A percentile compares a stretch with the other conserved stretches of the same genome.
Conservation (phyloP, 73 alveolate species). For the Paramecium bursaria region DNA sequence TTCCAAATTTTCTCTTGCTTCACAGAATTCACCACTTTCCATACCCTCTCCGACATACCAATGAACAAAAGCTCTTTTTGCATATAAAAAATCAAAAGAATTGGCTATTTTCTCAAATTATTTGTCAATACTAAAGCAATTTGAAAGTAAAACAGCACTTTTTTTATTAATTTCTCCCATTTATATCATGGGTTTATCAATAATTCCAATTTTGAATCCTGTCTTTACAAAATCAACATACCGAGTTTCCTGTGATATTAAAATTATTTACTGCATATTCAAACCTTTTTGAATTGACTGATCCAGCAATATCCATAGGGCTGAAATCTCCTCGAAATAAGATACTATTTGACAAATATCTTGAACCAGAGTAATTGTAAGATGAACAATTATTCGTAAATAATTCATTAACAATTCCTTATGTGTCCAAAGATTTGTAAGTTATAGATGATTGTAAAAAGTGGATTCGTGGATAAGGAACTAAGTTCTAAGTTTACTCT, state of each 20-base stretch:
- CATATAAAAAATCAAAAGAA: slow-evolving; percentile 46
- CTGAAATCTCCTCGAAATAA: slow-evolving; percentile 82
- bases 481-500: slow-evolving; percentile 50
- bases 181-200: not conserved
- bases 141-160: not conserved
- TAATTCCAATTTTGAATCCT: not conserved
- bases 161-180: not conserved
- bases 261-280: slow-evolving; percentile 73
- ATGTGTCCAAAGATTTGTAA: not conserved
- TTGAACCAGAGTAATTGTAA: slow-evolving; percentile 68
- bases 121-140: not conserved
- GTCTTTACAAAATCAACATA: slow-evolving; percentile 71
- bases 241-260: no score
- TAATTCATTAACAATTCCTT: not conserved
- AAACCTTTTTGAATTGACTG: slow-evolving; percentile 73
- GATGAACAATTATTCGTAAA: slow-evolving; percentile 57
- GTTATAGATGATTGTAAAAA: not conserved
- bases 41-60: slow-evolving; percentile 67
- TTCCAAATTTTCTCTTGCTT: slow-evolving; percentile 28
- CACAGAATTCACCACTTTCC: slow-evolving; percentile 64
- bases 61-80: slow-evolving; percentile 64
- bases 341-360: slow-evolving; percentile 82
- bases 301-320: slow-evolving; percentile 75
- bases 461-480: slow-evolving; percentile 76
- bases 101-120: not conserved